phyloP scores from a whole-genome alignment of 78 protist genomes.

The Planoprotostelium fungivorum region DNA sequence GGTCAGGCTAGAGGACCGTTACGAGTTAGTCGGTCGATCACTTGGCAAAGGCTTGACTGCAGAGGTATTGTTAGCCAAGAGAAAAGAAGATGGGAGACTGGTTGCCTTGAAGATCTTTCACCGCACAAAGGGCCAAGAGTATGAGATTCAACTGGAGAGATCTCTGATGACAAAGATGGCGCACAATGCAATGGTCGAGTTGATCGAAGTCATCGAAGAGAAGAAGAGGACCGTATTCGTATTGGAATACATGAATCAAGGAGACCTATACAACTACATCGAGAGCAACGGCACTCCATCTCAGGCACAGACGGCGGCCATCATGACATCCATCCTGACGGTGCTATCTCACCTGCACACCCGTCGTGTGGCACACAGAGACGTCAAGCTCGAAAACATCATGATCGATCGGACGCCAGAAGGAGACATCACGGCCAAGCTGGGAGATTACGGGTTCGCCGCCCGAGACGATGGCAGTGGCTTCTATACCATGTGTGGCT shows the following conservation, averaged over 20 bases:
- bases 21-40: no score
- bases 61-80: not conserved
- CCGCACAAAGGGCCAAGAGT: not conserved
- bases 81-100: not conserved
- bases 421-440: not conserved
- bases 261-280: not conserved
- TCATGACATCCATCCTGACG: not conserved
- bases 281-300: not conserved
- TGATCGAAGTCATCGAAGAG: not conserved
- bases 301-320: not conserved
- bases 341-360: slow-evolving; percentile 38
- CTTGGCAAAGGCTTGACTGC: not conserved
- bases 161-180: not conserved
- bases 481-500: not conserved
- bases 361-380: slow-evolving; percentile 79
- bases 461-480: not conserved
- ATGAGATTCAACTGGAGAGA: not conserved
- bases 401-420: slow-evolving; percentile 32
- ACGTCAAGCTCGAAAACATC: slow-evolving; percentile 63
- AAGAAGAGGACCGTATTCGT: not conserved
- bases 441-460: not conserved
- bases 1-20: no score
- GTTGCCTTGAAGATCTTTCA: not conserved
- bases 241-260: not conserved
- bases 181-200: not conserved